Base-by-base conservation (phyloP, 495 filamentous ascomycete species). In the Penicillium salamii region DNA sequence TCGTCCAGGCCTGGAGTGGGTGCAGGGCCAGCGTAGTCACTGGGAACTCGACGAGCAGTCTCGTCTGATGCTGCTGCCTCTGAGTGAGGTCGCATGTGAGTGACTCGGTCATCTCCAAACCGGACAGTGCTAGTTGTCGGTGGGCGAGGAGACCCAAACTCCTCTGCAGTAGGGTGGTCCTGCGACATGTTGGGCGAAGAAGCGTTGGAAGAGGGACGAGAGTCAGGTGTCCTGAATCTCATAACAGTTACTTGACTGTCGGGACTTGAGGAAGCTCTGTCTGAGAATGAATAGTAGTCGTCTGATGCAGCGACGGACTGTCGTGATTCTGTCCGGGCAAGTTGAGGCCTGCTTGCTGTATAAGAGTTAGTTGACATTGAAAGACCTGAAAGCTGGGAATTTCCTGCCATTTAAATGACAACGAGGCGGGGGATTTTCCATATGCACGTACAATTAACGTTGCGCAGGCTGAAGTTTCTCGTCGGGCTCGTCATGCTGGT, bases 251-350 rank as follows among this genome's bases (percentile, higher is more conserved):
- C 62, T 50, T 63, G 62, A 38, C 82, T 80, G 35, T 76, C 76
- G 28, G 73, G 71, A 37, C 57, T 66, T 21, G 70, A 61, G 36
- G 76, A 75, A 31, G 69, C 59, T 49, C 67, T 65, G 32, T 79
- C 79, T 21, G 77, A 78, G 57, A 83, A 71, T n/a, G 81, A 84
- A 59, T 81, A 83, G 63, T 85, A 86, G 66, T 86, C 80, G 69
- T 86, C 82, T 33, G 83, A 85, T 37, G 83, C 83, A 38, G 82
- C 72, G 42, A 82, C 66, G 36, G 81, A 86, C 55, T 83, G 84
- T 50, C 74, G 72, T 1, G 81, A 85, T 49, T 71, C 58, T 42
- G 74, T 66, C 48, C 77, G 74, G 15, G 73, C 62, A 35, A 86
- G 54, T 61, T 80, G 79, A 36, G 78, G 79, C 58, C 65, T 73